phyloP scores from a whole-genome alignment of 78 protist species.

The Anaeramoeba ignava region DNA sequence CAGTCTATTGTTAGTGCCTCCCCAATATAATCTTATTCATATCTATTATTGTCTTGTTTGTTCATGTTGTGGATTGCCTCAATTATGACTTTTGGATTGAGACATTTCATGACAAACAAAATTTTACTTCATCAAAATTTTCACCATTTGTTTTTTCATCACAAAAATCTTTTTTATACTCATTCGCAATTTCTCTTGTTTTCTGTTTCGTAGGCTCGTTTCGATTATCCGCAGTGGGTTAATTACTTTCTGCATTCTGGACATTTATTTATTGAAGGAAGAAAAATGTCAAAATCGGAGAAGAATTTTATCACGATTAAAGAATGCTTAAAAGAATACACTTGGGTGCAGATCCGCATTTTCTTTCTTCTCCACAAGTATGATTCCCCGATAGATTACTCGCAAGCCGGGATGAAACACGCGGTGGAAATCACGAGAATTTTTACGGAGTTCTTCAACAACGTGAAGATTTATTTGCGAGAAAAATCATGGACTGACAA shows the following conservation, averaged over 20 bases:
- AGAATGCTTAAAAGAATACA: slow-evolving; percentile 51
- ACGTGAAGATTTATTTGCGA: slow-evolving; percentile 33
- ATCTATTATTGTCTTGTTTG: neutral
- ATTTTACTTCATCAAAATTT: no score
- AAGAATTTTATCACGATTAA: slow-evolving; percentile 94
- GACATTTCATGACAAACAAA: no score
- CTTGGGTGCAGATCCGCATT: slow-evolving; percentile 77
- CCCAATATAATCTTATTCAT: neutral
- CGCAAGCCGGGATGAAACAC: slow-evolving; percentile 45
- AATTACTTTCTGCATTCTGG: slow-evolving; percentile 86
- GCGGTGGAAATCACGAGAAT: slow-evolving; percentile 46
- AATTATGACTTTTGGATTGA: no score
- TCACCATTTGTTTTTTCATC: no score
- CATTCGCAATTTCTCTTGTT: slow-evolving; percentile 53
- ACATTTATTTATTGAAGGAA: slow-evolving; percentile 71
- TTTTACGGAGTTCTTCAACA: slow-evolving; percentile 74
- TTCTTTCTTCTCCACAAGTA: slow-evolving; percentile 64
- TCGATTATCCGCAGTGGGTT: slow-evolving; percentile 63
- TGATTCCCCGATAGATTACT: slow-evolving; percentile 50
- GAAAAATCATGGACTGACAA: neutral
- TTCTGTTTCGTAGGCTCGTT: slow-evolving; percentile 19
- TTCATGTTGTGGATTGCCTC: neutral
- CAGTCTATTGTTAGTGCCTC: slow-evolving; percentile 8
- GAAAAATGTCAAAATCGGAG: slow-evolving; percentile 91
- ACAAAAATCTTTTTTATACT: no score